phyloP scores from a whole-genome alignment of 192 early-diverging fungal genomes.

The Spinellus fusiger region DNA sequence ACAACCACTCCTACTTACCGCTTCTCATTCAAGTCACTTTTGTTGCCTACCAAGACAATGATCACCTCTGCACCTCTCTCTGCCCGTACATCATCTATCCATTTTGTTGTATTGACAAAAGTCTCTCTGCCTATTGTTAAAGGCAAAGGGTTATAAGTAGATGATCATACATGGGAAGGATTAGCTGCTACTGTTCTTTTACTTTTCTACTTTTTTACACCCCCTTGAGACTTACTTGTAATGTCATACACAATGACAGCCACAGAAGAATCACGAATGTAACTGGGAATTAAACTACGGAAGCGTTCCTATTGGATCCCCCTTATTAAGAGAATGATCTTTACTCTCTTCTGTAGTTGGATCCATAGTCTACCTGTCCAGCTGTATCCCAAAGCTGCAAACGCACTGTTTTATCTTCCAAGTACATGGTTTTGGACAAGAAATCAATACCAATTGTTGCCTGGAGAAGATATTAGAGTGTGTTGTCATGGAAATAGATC shows the following conservation, averaged over 20 bases:
- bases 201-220: constrained; percentile 6
- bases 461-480: constrained; percentile 33
- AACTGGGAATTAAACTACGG: constrained; percentile 93
- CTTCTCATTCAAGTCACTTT: constrained; percentile 96
- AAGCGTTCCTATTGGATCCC: constrained; percentile 74
- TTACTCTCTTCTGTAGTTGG: constrained; percentile 5
- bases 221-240: constrained; percentile 80
- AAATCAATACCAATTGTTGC: constrained; percentile 99
- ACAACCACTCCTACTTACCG: constrained; percentile 44
- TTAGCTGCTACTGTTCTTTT: background rate
- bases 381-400: constrained; percentile 99
- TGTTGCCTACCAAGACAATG: constrained; percentile 98
- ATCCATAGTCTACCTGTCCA: constrained; percentile 61
- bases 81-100: constrained; percentile 98
- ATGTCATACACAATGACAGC: constrained; percentile 98
- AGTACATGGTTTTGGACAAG: constrained; percentile 98
- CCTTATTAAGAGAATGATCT: background rate
- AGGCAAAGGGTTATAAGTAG: background rate
- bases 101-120: constrained; percentile 94
- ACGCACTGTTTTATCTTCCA: constrained; percentile 95
- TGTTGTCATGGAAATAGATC: constrained; percentile 6
- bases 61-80: constrained; percentile 98
- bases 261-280: constrained; percentile 97
- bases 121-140: constrained; percentile 77
- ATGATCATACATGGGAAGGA: background rate